Base-by-base conservation (phyloP, 2,329 filamentous ascomycete genomes). In the Neofusicoccum sp. region DNA sequence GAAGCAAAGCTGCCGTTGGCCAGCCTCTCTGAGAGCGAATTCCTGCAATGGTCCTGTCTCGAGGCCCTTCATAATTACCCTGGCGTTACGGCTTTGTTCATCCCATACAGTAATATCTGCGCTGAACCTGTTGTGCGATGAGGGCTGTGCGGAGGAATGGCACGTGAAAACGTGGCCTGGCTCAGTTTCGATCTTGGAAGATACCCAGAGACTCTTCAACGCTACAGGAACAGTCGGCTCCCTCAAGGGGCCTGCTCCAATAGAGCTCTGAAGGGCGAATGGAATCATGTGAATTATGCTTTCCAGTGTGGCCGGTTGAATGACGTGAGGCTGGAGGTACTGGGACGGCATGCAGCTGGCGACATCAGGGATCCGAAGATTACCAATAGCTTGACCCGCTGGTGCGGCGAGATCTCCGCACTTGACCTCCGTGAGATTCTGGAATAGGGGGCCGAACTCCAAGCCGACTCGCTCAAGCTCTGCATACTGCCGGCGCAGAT, bases 1-100 rank as follows among this genome's bases (percentile, higher is more conserved):
- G 34, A 43, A 60, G 33, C 58, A 51, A n/a, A 60, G 58, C 24
- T 60, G 44, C 1, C 58, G 58, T 20, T 60, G 45, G 24, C 58
- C 58, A 20, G 44, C 45, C 24, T 43, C 47, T 34, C 45, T 40
- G 1, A 51, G 40, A 2, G 44, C 38, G 9, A 56, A 33, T 43
- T 60, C 48, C 9, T 60, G 58, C 36, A 60, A 20, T 34, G 58
- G 58, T 16, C 45, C 48, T 38, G 45, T 28, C 20, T 60, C 34
- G n/a, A 60, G 45, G 8, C 48, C 58, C 28, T 33, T 60, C 24
- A 53, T 33, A n/a, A 54, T 33, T 5, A 60, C 45, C 24, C 40
- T 53, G 24, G 40, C 58, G n/a, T 48, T 43, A 14, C 48, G 38
- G 58, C 34, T 60, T 14, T 44, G 28, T 26, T 60, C 44, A 12